Base-by-base conservation (phyloP, 2,329 filamentous ascomycete genomes). In the Neoscytalidium dimidiatum region DNA sequence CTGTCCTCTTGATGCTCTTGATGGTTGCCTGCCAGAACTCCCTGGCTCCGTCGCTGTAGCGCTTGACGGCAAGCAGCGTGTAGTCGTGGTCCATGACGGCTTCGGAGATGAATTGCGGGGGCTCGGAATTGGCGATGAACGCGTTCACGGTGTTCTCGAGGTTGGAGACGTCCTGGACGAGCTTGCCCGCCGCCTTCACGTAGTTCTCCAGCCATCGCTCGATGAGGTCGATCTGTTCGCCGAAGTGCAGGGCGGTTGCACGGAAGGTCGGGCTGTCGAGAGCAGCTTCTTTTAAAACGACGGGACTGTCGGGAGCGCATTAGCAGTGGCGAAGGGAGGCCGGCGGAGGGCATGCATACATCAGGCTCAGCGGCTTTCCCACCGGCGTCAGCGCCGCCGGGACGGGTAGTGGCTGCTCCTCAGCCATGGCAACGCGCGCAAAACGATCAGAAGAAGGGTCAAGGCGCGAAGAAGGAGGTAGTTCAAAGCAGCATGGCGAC, bases 251-350 rank as follows among this genome's bases (percentile, higher is more conserved):
- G 46, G 92, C 87, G 23, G 92, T 92, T 52, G 94, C 92, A 69
- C 95, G 92, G 78, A 98, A 98, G 38, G 94, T 96, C 28, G 95
- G 95, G 43, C 94, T 97, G 80, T 99, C 95, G 81, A 98, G 90
- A 21, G 93, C 91, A 58, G 95, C 95, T 85, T 99, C 95, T 80
- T 94, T 95, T 71, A 98, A 85, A 67, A 89, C 89, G 38, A 98
- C 94, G 49, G 95, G 92, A 65, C 86, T 88, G 69, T 43, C 43
- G 26, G 44, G 31, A n/a, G 17, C 38, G 26, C 29, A 35, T 56
- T 49, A 73, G 65, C 23, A 46, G 49, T 11, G 31, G 41, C 3
- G 53, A n/a, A n/a, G 28, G 14, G 11, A 23, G n/a, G 44, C 44
- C 7, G 28, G 58, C 28, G 44, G 33, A 43, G 19, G 14, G 19